A percentile compares a stretch with the other conserved stretches of the same genome.
Conservation (phyloP, 139 green algal species). For the Pedinophyceae sp. region DNA sequence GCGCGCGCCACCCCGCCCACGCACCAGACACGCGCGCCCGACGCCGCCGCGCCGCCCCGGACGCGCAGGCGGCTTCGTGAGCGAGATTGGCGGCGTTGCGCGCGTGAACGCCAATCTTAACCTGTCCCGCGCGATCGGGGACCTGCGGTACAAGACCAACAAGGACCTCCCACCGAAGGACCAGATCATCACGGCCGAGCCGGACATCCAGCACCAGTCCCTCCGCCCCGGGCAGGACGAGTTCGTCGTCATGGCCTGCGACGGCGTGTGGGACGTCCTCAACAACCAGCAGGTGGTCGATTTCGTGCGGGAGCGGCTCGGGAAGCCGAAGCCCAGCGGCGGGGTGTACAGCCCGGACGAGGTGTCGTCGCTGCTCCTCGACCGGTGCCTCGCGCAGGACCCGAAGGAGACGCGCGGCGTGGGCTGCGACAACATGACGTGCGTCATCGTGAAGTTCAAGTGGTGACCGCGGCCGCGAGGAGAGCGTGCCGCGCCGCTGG, state of each 20-base stretch:
- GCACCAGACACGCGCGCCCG: too few relatives aligned
- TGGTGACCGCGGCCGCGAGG: too few relatives aligned
- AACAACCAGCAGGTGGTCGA: slow-evolving; percentile 44
- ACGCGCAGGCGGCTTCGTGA: slow-evolving; percentile 55
- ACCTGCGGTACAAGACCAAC: slow-evolving; percentile 88
- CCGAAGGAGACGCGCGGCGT: slow-evolving; percentile 62
- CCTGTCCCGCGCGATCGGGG: slow-evolving; percentile 83
- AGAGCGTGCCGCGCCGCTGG: too few relatives aligned
- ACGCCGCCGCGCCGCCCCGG: too few relatives aligned
- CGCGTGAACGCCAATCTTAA: slow-evolving; percentile 91
- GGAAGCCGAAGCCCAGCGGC: slow-evolving; percentile 1
- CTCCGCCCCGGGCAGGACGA: slow-evolving; percentile 46
- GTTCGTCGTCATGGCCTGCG: slow-evolving; percentile 85
- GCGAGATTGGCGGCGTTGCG: slow-evolving; percentile 18
- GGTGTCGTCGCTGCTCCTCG: slow-evolving; percentile 51
- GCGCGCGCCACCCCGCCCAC: too few relatives aligned
- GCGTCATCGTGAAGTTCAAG: slow-evolving; percentile 33
- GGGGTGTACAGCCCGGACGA: slow-evolving; percentile 20
- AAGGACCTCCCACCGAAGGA: slow-evolving; percentile 29
- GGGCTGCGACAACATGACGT: slow-evolving; percentile 89
- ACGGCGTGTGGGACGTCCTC: slow-evolving; percentile 65
- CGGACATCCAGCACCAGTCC: slow-evolving; percentile 30
- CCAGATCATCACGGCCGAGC: slow-evolving; percentile 72
- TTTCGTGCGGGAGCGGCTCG: slow-evolving; percentile 54
- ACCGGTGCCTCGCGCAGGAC: slow-evolving; percentile 71